Percentiles rank a stretch among this genome's conserved stretches.
These are phyloP conservation scores for Deinandra increscens DNA, from an alignment of 129 eudicot species.

Conservation along the genomic window DNA sequence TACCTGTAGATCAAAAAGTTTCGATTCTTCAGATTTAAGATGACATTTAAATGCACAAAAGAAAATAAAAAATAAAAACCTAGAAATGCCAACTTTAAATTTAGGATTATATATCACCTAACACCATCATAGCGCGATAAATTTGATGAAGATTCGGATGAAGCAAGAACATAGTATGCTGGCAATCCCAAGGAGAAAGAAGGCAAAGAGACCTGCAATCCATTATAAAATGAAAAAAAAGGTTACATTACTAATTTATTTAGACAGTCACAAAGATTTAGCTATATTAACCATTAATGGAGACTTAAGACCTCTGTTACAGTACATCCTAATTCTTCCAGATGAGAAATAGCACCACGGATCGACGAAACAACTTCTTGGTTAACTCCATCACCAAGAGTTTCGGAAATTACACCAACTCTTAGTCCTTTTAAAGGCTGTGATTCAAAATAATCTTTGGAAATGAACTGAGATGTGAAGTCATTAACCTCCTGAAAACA, in stretches of 20 bases:
- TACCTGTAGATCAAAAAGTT: constrained; percentile 44
- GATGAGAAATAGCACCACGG: constrained; percentile 74
- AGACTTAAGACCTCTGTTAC: constrained; percentile 64
- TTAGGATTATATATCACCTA: constrained; percentile 46
- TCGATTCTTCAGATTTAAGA: not conserved
- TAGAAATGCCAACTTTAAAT: not conserved
- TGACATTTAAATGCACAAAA: not conserved
- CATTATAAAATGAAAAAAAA: not conserved
- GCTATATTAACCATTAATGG: not conserved
- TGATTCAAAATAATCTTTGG: constrained; percentile 57
- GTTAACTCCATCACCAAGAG: constrained; percentile 89
- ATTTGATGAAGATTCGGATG: constrained; percentile 93
- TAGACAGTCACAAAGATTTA: not conserved
- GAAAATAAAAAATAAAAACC: not conserved
- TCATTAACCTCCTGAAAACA: constrained; percentile 67
- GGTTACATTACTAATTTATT: not conserved
- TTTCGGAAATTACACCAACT: constrained; percentile 88
- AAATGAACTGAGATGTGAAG: constrained; percentile 61
- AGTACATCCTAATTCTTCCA: constrained; percentile 79
- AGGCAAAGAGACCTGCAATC: constrained; percentile 79
- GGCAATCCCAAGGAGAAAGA: constrained; percentile 96
- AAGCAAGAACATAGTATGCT: constrained; percentile 91
- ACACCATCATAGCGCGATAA: constrained; percentile 96
- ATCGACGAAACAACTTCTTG: constrained; percentile 64
- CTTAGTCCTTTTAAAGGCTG: constrained; percentile 84